Base-by-base conservation (phyloP, 495 filamentous ascomycete genomes). In the Aspergillus sparsus region DNA sequence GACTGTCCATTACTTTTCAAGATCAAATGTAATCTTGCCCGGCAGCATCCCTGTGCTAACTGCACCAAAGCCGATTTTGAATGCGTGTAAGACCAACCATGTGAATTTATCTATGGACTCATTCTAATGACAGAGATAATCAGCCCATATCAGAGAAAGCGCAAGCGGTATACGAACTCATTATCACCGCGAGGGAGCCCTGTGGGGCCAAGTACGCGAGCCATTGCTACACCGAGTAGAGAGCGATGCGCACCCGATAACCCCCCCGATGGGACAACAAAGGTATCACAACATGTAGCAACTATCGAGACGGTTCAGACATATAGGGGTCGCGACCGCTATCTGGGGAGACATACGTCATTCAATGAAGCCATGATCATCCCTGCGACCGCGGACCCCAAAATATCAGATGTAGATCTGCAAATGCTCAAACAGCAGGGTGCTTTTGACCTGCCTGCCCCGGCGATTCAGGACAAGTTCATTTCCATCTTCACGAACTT, bases 311-410 rank as follows among this genome's bases (percentile, higher is more conserved):
- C 37, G 2, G 37, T 41, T 0, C 37, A 41, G 37, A 41, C 37
- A 10, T 41, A 41, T 41, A 3, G 37, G 10, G 37, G 37, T 11
- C 37, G 37, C 37, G 37, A 41, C 37, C 37, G 37, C 11, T 41
- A 41, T n/a, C n/a, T 41, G n/a, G 37, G 37, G 37, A 41, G 16
- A 13, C 33, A 55, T 42, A 11, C 41, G 3, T 42, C 36, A 16
- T 42, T 44, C 31, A 41, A 56, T 21, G 53, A 56, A 31, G 16
- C 53, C 3, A 56, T 56, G 53, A 9, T 44, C 21, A 47, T 27
- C 3, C 41, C 53, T 2, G 32, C 6, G 10, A 39, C 12, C 6
- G 31, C 39, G 41, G 13, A 34, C 13, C 32, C 42, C 16, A 8
- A 7, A 8, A 13, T 49, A 12, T 33, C 41, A 5, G 12, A n/a